Evolutionary conservation across 495 filamentous ascomycete genomes (phyloP), one percentile per base, ranked within the genome.

Genomic region (Chaetomium fimeti): DNA sequence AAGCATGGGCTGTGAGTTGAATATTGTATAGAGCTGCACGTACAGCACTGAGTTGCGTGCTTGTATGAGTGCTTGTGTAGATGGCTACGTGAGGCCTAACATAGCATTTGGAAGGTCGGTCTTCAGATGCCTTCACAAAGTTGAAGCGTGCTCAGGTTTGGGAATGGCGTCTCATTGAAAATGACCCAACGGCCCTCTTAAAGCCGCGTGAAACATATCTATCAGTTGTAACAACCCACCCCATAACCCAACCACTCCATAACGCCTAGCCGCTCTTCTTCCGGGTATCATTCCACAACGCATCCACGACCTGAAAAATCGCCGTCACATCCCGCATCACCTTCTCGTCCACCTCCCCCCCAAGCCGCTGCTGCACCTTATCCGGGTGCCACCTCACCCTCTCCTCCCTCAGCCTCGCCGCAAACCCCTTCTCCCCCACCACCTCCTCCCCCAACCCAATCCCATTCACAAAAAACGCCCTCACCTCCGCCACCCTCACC

Each of bases 301-400:
- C 75, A 81, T 98, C 94, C 58, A 98, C 82, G 52, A 90, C 87
- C 79, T 98, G 93, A 70, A 98, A 98, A 12, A 97, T 88, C 7
- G 89, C 88, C 15, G 93, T 98, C 18, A 98, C 90, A 56, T 77
- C 72, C 55, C 83, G 84, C 76, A 88, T 88, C 74, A 95, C 83
- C 2, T 87, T 85, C 3, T 80, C 76, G 20, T 89, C 85, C 51
- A 91, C 87, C 62, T 82, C 75, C 0, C 82, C 85, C 2, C 91
- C 90, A 68, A 93, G 87, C 53, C 87, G 84, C 77, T 98, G 95
- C 80, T 96, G 91, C 38, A 98, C 89, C 81, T 98, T 99, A 76
- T 99, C 94, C 12, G 94, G 94, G 83, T 99, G 94, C 94, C 94
- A 99, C 12, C 92, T 79, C 12, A 98, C 86, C 43, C 94, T 84